These are phyloP conservation scores for Paspalum notatum DNA, from an alignment of 176 grass and related monocot genomes.

Conservation along the genomic window DNA sequence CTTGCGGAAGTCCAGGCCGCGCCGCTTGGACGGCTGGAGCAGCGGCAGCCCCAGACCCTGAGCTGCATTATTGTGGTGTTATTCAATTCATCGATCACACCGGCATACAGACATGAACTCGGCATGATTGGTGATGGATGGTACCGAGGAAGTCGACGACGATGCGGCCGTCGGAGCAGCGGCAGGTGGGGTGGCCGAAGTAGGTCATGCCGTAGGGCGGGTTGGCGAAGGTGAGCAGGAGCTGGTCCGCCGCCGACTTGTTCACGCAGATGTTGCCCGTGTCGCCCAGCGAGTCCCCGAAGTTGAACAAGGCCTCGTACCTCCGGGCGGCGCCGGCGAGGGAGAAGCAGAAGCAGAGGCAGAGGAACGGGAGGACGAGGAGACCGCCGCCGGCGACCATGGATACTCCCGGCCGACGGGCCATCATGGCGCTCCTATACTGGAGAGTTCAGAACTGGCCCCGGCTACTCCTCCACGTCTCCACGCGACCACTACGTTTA, in stretches of 20 bases:
- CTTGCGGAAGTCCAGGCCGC: conserved; percentile 24
- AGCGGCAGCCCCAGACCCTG: conserved; percentile 47
- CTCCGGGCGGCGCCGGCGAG: not conserved
- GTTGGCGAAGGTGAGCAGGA: conserved; percentile 39
- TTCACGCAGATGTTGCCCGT: conserved; percentile 50
- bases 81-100: not conserved
- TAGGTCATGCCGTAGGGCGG: conserved; percentile 54
- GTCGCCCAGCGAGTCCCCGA: conserved; percentile 54
- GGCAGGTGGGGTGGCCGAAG: conserved; percentile 54
- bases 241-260: conserved; percentile 30
- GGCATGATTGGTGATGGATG: no score
- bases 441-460: no score
- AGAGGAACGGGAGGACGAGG: not conserved
- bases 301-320: conserved; percentile 54
- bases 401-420: not conserved
- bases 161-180: conserved; percentile 56
- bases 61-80: not conserved
- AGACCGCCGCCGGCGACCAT: not conserved
- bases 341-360: not conserved
- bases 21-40: conserved; percentile 44
- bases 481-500: not conserved
- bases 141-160: conserved; percentile 52
- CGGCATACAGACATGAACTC: not conserved
- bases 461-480: no score
- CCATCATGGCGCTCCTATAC: conserved; percentile 12